phyloP scores from a whole-genome alignment of 345 rosid species.

The Limnanthes douglasii region DNA sequence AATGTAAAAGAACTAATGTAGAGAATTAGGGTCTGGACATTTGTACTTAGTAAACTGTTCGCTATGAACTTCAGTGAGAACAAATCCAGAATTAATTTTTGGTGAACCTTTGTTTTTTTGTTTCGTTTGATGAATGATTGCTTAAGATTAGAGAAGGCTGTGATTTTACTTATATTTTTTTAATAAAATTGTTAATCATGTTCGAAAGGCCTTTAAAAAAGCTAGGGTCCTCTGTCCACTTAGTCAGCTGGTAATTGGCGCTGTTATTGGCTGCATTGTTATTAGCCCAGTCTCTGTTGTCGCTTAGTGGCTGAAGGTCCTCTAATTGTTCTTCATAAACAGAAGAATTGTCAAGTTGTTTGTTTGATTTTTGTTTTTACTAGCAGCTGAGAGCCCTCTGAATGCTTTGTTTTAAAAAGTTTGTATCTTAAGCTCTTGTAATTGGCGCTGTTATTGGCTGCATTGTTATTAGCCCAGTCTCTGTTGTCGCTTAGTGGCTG shows the following conservation, averaged over 20 bases:
- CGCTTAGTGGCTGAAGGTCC: conserved; percentile 24
- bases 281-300: conserved; percentile 40
- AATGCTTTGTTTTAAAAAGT: background rate
- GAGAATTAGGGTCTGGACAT: conserved; percentile 43
- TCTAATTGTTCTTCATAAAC: conserved; percentile 40
- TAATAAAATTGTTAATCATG: background rate
- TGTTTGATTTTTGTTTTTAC: background rate
- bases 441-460: conserved; percentile 16
- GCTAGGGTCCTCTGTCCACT: conserved; percentile 16
- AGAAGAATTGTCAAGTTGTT: conserved; percentile 12
- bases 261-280: conserved; percentile 28
- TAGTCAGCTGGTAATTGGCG: conserved; percentile 17
- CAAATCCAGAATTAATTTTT: conserved; percentile 31
- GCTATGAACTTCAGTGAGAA: conserved; percentile 43
- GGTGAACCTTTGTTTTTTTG: conserved; percentile 38
- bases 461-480: conserved; percentile 56
- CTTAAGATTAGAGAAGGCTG: background rate
- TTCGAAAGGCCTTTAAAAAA: conserved; percentile 12
- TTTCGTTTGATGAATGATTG: background rate
- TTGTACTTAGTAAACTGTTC: conserved; percentile 36
- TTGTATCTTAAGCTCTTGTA: conserved; percentile 18
- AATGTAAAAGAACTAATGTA: conserved; percentile 25
- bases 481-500: conserved; percentile 13
- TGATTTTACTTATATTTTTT: too few species aligned
- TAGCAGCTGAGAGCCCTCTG: background rate